Conservation (phyloP, 495 filamentous ascomycete species). For the Trichocladium antarcticum region DNA sequence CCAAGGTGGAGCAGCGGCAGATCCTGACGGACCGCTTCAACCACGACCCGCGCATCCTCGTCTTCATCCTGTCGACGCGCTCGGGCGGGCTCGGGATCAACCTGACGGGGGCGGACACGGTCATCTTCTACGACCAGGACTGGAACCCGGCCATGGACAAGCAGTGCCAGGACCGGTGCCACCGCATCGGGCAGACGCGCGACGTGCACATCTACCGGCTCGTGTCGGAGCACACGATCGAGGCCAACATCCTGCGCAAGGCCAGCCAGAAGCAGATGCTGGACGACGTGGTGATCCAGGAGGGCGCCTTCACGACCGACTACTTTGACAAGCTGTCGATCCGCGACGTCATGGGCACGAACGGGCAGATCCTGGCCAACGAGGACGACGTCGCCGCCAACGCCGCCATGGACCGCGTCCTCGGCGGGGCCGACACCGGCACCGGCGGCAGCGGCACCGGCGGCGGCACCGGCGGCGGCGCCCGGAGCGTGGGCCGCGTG, state of each 20-base stretch:
- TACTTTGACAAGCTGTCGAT: conserved; percentile 78
- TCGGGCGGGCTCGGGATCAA: conserved; percentile 96
- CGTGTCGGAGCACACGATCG: conserved; percentile 94
- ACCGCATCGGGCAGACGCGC: conserved; percentile 95
- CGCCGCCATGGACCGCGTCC: conserved; percentile 76
- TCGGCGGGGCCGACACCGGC: conserved; percentile 48
- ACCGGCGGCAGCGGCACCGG: conserved; percentile 24
- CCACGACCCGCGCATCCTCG: conserved; percentile 79
- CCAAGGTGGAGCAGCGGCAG: conserved; percentile 90
- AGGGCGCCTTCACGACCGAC: conserved; percentile 96
- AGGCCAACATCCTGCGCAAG: conserved; percentile 95
- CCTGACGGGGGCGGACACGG: conserved; percentile 89
- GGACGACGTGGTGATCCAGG: conserved; percentile 96
- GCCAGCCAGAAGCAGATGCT: conserved; percentile 95
- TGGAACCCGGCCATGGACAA: conserved; percentile 99
- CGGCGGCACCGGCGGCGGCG: conserved; percentile 20
- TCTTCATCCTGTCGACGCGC: conserved; percentile 88
- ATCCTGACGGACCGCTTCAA: conserved; percentile 96
- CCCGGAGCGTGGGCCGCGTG: conserved; percentile 44
- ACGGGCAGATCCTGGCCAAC: conserved; percentile 41
- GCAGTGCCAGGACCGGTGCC: conserved; percentile 95
- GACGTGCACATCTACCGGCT: conserved; percentile 98
- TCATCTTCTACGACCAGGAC: conserved; percentile 99
- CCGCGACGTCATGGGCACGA: conserved; percentile 56
- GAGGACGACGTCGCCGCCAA: conserved; percentile 57